phyloP scores from a whole-genome alignment of 2,329 filamentous ascomycete species.

The Lasiodiplodia sp. region DNA sequence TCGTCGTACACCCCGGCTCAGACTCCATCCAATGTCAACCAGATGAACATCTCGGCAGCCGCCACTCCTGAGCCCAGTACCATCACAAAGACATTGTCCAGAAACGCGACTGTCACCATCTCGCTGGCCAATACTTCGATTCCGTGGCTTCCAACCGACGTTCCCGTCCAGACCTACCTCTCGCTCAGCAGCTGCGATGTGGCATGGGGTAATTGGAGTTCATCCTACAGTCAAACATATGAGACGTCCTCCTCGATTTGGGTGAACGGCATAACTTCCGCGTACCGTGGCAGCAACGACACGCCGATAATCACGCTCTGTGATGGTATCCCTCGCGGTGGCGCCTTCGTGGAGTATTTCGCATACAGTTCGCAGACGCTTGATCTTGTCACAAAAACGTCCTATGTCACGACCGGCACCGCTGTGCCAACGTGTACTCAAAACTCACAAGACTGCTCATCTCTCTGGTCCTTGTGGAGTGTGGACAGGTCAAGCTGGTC shows the following conservation, averaged over 20 bases:
- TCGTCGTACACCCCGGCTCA: background rate
- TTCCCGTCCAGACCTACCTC: background rate
- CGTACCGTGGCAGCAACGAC: background rate
- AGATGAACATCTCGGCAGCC: background rate
- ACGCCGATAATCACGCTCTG: background rate
- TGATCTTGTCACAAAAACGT: background rate
- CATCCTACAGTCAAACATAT: background rate
- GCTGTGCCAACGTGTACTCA: background rate
- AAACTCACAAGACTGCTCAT: background rate
- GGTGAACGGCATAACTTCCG: background rate
- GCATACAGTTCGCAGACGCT: background rate
- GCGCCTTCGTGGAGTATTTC: background rate
- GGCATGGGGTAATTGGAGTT: background rate
- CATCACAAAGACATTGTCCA: background rate
- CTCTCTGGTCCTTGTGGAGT: conserved; percentile 1
- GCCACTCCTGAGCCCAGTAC: background rate
- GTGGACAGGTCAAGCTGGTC: background rate
- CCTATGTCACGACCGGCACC: background rate
- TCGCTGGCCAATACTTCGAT: background rate
- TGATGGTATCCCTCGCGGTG: conserved; percentile 11
- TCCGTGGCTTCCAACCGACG: background rate
- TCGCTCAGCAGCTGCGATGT: conserved; percentile 8
- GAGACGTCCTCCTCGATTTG: background rate
- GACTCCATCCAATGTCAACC: background rate
- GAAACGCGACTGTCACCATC: background rate